Percentiles rank a stretch among this genome's conserved stretches.
These are phyloP conservation scores for Claviceps pazoutovae DNA, from an alignment of 2,329 filamentous ascomycete species.

Conservation along the genomic window DNA sequence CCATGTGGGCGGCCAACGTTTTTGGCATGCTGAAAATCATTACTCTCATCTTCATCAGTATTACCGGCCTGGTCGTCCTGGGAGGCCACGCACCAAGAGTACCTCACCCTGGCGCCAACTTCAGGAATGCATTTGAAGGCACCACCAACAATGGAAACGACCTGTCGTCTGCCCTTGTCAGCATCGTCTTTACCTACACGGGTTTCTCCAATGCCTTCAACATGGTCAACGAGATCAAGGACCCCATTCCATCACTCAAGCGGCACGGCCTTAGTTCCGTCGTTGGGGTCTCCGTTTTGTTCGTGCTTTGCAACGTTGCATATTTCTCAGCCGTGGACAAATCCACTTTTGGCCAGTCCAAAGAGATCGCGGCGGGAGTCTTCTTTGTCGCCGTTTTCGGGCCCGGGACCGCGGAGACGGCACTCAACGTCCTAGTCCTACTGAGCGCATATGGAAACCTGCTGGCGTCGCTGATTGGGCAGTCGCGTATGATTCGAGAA, in stretches of 20 bases:
- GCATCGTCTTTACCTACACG: constrained; percentile 43
- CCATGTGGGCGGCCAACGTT: constrained; percentile 39
- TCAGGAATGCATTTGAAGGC: constrained; percentile 21
- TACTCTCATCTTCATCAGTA: constrained; percentile 47
- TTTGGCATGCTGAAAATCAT: constrained; percentile 46
- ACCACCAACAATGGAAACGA: constrained; percentile 23
- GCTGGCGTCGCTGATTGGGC: constrained; percentile 38
- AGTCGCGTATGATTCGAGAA: constrained; percentile 44
- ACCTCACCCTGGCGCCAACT: constrained; percentile 21
- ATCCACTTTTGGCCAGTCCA: constrained; percentile 7
- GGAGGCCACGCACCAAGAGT: constrained; percentile 20
- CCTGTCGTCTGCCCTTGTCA: constrained; percentile 35
- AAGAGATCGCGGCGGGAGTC: constrained; percentile 39
- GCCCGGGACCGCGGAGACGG: constrained; percentile 30
- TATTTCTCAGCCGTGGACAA: constrained; percentile 39
- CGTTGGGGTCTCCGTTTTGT: constrained; percentile 36
- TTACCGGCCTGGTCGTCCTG: constrained; percentile 48
- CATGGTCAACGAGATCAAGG: constrained; percentile 38
- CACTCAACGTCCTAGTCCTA: constrained; percentile 42
- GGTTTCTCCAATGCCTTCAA: constrained; percentile 49
- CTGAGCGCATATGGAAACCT: constrained; percentile 46
- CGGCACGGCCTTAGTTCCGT: constrained; percentile 34
- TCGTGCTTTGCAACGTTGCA: constrained; percentile 45
- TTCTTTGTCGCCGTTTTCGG: constrained; percentile 49
- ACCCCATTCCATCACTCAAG: constrained; percentile 38